Evolutionary conservation across 768 basidiomycete genomes (phyloP), one percentile per base, ranked within the genome.

Genomic region (Sporobolomyces phaffii): DNA sequence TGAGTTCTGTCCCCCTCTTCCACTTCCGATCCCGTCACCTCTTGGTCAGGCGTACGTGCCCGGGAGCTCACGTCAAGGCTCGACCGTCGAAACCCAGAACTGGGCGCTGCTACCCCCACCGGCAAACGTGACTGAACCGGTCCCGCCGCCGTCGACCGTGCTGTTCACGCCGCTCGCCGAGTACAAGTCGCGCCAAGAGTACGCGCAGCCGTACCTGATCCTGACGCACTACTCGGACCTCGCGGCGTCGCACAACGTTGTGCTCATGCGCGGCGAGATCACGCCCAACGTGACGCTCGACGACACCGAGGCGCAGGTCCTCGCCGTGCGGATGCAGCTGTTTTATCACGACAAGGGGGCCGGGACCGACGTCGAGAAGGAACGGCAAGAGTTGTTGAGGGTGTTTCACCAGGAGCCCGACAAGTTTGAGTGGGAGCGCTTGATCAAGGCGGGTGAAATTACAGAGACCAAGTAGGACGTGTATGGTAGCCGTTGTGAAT

Each of bases 151-250:
- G 11, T 84, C 91, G 9, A 92, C 91, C 0, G 82, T 94, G 58
- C 81, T 98, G 40, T 94, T 94, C 80, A 92, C 96, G 0, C 89
- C 93, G 3, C 81, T 98, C 47, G 87, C 88, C 72, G 94, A 97
- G 79, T 99, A 90, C 83, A 94, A 96, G 77, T 78, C 85, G 62
- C 86, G 88, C 44, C 82, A 83, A 58, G 82, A 87, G 22, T 97
- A 87, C 77, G 89, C 96, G 10, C 92, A 91, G 7, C 93, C 94
- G 1, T 89, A 91, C 75, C 82, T 99, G 29, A 88, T 89, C 28
- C 74, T 97, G 43, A 97, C 93, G 6, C 85, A 90, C 77, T 97
- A 98, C 78, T 87, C 93, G 54, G 93, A 98, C 74, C 79, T 99
- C 8, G 84, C 86, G 2, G 77, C 82, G 31, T 85, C 88, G 6